Base-by-base conservation (phyloP, 83 land plant genomes). In the Picea engelmannii region DNA sequence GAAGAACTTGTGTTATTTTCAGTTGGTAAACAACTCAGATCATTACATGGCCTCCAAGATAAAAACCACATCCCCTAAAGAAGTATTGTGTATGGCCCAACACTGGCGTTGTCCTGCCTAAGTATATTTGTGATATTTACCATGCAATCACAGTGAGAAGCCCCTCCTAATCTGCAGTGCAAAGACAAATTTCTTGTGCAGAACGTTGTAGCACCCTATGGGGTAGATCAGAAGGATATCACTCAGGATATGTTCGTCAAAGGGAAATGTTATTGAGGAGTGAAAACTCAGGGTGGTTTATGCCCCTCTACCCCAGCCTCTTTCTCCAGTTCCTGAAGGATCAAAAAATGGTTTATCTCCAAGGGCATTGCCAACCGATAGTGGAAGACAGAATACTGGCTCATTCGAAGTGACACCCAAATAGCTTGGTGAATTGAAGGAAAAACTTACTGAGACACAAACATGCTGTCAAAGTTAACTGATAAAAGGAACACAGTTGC, bases 111-210 rank as follows among this genome's bases (percentile, higher is more conserved):
- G 40, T 38, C 40, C 40, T 38, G 5, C 40, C 40, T 91, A 88
- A 60, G 95, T 90, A 7, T 84, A 84, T 84, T 40, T 87, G 90
- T 52, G 92, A 86, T 59, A 82, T 92, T 93, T 84, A 93, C 93
- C n/a, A 93, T 93, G 95, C 95, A 93, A 89, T 90, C 90, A 1
- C 93, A 84, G n/a, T 83, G 78, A 40, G 95, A 91, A 65, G 85
- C 88, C 21, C 95, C 95, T 1, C 84, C 84, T 24, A 90, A 87
- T 64, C 82, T 92, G 82, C 93, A 88, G 67, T 90, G 95, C 90
- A 92, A 91, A 38, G 40, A 3, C 40, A 38, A 38, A 38, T 38
- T 38, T 38, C 40, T 38, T 38, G 40, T 38, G 40, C 93, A 89
- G 69, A 89, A 91, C 83, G 90, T 89, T 79, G 55, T 84, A 38